Evolutionary conservation across 768 basidiomycete species (phyloP), one percentile per base, ranked within the genome.

Genomic region (Daedaleopsis nitida): DNA sequence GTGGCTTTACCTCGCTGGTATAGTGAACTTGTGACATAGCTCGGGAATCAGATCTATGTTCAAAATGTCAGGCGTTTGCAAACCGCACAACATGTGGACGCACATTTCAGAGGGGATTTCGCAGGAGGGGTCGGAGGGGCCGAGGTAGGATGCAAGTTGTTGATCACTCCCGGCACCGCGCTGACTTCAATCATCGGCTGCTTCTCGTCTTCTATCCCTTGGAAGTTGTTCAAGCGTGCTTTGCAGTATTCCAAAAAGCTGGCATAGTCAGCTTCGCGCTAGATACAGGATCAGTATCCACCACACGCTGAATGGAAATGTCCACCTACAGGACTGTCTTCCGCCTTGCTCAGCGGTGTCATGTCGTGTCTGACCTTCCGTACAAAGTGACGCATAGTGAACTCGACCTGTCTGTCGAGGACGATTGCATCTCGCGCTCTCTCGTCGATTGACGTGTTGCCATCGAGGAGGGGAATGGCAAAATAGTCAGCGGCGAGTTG

Each of bases 11-110:
- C 86, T 91, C 24, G 88, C 88, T 38, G 90, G 85, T 60, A 92
- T 77, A 11, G 86, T 87, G 68, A 83, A 86, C 68, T 84, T 89
- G 45, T 80, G 81, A 68, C 87, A 90, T 16, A 93, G 76, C 71
- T 94, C 92, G n/a, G 92, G 92, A 66, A 94, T 91, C 43, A 94
- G 78, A 71, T 89, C 92, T 94, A 69, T 10, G n/a, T 57, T 62
- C 45, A 65, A 54, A 59, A 58, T 59, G 14, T 47, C 16, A 56
- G n/a, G 51, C 3, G 10, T 43, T 27, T 55, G 17, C 14, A 19
- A 34, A 48, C 32, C 27, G 52, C 47, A 24, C 44, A 47, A 32
- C 13, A 48, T 7, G 43, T 14, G 38, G n/a, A 68, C 84, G 35
- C 71, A 91, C 91, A 89, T 76, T 88, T 90, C 6, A 83, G 79